Conservation (phyloP, 352 stramenopile genomes). For the Globisporangium ultimum region DNA sequence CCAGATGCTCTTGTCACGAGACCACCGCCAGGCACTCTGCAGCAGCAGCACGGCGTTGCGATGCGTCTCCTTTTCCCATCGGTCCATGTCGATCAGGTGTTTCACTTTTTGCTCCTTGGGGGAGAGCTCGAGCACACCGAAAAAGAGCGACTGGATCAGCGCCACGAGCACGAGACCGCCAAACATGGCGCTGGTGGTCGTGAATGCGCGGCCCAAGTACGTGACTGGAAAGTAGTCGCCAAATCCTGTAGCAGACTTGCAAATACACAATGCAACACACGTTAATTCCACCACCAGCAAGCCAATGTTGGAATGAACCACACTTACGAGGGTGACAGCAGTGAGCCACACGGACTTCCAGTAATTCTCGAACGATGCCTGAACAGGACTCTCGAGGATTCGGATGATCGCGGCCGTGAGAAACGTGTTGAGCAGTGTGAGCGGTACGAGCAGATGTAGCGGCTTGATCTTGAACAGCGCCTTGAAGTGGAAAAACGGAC, state of each 20-base stretch:
- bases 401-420: slow-evolving; percentile 67
- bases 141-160: slow-evolving; percentile 77
- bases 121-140: slow-evolving; percentile 67
- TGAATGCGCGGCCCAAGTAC: slow-evolving; percentile 54
- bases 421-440: slow-evolving; percentile 53
- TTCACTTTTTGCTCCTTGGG: slow-evolving; percentile 59
- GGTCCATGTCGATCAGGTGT: slow-evolving; percentile 59
- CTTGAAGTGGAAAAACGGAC: slow-evolving; percentile 80
- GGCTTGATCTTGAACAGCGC: slow-evolving; percentile 71
- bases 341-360: slow-evolving; percentile 73
- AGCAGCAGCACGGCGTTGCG: slow-evolving; percentile 41
- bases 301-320: not conserved
- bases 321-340: slow-evolving; percentile 59
- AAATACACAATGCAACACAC: not conserved
- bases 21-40: slow-evolving; percentile 36
- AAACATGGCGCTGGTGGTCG: slow-evolving; percentile 62
- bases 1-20: not conserved
- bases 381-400: slow-evolving; percentile 64
- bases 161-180: slow-evolving; percentile 65
- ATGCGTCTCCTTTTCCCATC: slow-evolving; percentile 45
- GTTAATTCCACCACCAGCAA: not conserved
- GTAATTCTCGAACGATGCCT: slow-evolving; percentile 63
- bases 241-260: slow-evolving; percentile 63
- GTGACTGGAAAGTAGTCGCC: slow-evolving; percentile 74
- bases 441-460: slow-evolving; percentile 51